Evolutionary conservation across 192 early-diverging fungal genomes (phyloP).

Genomic region (Spinellus fusiger): DNA sequence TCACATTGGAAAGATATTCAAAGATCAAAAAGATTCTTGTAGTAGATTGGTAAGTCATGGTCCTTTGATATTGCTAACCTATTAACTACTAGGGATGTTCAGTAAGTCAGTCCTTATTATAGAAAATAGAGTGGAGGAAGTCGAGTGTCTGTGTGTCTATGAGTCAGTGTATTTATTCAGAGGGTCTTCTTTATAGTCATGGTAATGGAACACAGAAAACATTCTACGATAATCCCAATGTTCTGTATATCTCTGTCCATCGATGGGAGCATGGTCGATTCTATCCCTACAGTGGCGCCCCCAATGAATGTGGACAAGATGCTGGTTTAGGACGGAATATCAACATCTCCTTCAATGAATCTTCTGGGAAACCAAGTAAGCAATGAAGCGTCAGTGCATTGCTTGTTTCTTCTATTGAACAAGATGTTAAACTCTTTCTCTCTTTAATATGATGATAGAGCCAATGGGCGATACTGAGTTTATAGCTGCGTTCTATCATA

Average conservation of each 20-base stretch:
- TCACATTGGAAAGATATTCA: constrained; percentile 41
- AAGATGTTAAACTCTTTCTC: not conserved
- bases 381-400: too few species aligned
- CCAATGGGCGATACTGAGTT: constrained; percentile 72
- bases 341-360: constrained; percentile 42
- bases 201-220: constrained; percentile 73
- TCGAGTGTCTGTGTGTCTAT: not conserved
- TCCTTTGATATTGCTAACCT: not conserved
- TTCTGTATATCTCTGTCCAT: constrained; percentile 71
- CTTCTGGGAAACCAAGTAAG: constrained; percentile 38
- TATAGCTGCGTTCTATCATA: constrained; percentile 56
- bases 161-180: not conserved
- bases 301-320: constrained; percentile 48
- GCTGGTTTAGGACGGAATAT: constrained; percentile 49
- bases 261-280: constrained; percentile 67
- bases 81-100: constrained; percentile 57
- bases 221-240: constrained; percentile 66
- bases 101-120: constrained; percentile 31
- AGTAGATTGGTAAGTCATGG: constrained; percentile 56
- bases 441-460: constrained; percentile 10
- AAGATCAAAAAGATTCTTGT: constrained; percentile 59
- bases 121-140: too few species aligned
- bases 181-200: constrained; percentile 19
- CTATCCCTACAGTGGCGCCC: constrained; percentile 57
- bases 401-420: not conserved